These are phyloP conservation scores for Austroboletus novae-zelandiae DNA, from an alignment of 1,284 basidiomycete genomes.

Conservation along the genomic window DNA sequence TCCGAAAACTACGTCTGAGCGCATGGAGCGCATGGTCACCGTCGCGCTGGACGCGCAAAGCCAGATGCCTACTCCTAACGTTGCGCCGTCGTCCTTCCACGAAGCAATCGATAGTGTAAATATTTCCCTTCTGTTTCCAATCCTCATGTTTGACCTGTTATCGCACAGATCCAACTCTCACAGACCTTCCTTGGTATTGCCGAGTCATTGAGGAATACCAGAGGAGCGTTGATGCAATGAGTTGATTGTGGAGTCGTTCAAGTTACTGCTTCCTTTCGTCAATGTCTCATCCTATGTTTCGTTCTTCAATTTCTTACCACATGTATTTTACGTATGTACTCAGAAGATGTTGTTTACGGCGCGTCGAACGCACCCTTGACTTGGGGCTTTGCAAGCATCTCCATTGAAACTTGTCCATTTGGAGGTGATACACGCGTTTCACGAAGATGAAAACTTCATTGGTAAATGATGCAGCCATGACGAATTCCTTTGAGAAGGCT, in stretches of 20 bases:
- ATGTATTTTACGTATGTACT: too few relatives aligned
- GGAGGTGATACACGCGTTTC: too few relatives aligned
- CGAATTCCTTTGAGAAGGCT: too few relatives aligned
- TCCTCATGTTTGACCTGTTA: fast-evolving
- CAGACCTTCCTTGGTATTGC: conserved; percentile 60
- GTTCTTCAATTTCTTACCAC: too few relatives aligned
- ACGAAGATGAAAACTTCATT: conserved; percentile 28
- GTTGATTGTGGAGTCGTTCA: too few relatives aligned
- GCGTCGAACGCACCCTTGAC: neutral
- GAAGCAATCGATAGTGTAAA: conserved; percentile 52
- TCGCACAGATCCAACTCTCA: conserved; percentile 47
- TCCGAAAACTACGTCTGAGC: conserved; percentile 25
- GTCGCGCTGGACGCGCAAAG: conserved; percentile 49
- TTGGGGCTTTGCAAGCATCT: conserved; percentile 8
- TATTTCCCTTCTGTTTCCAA: conserved; percentile 1
- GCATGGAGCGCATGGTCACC: conserved; percentile 47
- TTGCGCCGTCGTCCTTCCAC: conserved; percentile 46
- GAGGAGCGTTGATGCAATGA: conserved; percentile 45
- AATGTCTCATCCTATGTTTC: too few relatives aligned
- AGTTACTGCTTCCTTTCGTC: too few relatives aligned
- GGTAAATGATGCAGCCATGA: neutral
- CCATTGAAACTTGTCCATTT: conserved; percentile 14
- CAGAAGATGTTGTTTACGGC: neutral
- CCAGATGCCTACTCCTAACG: conserved; percentile 29
- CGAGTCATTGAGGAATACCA: conserved; percentile 52